Evolutionary conservation across 2,329 filamentous ascomycete genomes (phyloP).

Genomic region (Chaetomiaceae sp.): DNA sequence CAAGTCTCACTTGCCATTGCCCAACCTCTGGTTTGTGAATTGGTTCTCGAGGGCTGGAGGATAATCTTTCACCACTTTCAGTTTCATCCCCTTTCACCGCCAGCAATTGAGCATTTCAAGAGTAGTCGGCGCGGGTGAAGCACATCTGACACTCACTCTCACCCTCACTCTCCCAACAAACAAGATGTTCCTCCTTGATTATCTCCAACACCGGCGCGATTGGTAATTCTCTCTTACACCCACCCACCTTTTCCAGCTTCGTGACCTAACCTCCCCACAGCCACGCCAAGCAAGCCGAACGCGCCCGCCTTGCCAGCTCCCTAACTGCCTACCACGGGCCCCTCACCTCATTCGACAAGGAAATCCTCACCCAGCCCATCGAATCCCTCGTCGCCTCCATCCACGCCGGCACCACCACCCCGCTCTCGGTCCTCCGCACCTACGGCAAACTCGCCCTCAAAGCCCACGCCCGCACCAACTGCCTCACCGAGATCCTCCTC

Average conservation of each 20-base stretch:
- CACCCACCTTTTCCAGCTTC: not conserved
- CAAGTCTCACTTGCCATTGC: not conserved
- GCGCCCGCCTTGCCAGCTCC: conserved; percentile 62
- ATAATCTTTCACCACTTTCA: too few species aligned
- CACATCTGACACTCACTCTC: too few species aligned
- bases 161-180: too few species aligned
- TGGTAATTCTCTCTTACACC: conserved; percentile 50
- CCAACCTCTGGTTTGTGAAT: not conserved
- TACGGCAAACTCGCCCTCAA: conserved; percentile 84
- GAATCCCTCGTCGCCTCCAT: conserved; percentile 73
- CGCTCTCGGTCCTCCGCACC: conserved; percentile 71
- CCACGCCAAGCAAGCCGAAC: conserved; percentile 73
- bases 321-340: conserved; percentile 61
- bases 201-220: conserved; percentile 66
- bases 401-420: conserved; percentile 60
- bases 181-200: conserved; percentile 43
- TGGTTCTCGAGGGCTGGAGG: too few species aligned
- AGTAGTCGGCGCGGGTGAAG: too few species aligned
- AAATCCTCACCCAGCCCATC: conserved; percentile 69
- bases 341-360: conserved; percentile 60
- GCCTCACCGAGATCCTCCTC: conserved; percentile 81
- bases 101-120: too few species aligned
- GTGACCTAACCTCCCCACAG: conserved; percentile 42
- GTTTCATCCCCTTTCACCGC: not conserved
- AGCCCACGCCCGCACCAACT: conserved; percentile 84